Base-by-base conservation (phyloP, 441 rosid genomes). In the Gossypium schwendimanii region DNA sequence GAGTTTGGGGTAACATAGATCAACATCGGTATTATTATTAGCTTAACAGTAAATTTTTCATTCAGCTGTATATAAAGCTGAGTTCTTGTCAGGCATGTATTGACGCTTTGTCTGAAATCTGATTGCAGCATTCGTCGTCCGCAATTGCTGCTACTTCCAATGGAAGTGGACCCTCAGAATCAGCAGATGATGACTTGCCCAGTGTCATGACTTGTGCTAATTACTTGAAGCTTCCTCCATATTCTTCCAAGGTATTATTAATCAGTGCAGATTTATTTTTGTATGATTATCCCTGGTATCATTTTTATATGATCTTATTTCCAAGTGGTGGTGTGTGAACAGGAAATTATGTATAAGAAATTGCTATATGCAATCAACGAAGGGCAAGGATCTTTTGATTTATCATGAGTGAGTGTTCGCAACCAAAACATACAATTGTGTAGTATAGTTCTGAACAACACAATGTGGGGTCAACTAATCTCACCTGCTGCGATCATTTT, bases 131-230 rank as follows among this genome's bases (percentile, higher is more conserved):
- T 78, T 89, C 98, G 7, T 90, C 98, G 1, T 82, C 90, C 7
- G 81, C 88, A 24, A 78, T 74, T 70, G 86, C 76, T 83, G 80
- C 83, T 74, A 91, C 91, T 39, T 60, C 90, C 9, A 96, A 92
- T 66, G 96, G 92, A 28, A 79, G 79, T 11, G 97, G 88, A 18
- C 81, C 90, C 59, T 83, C 84, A 17, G 98, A 96, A 74, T 81
- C 87, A 5, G 98, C 98, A 18, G 99, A 94, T 72, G 96, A 92
- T 41, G 98, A 92, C 82, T 83, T 96, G 81, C 99, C 98, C 5
- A 96, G 99, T 71, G 99, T 96, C 62, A 96, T 96, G 99, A 96
- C 99, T 44, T 94, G 99, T 81, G 99, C 98, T 69, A 96, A 96
- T 87, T 96, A 96, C 87, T 85, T 96, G 62, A 96, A 96, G 83